phyloP scores from a whole-genome alignment of 2,329 filamentous ascomycete species.

The Colletotrichum eleusines region DNA sequence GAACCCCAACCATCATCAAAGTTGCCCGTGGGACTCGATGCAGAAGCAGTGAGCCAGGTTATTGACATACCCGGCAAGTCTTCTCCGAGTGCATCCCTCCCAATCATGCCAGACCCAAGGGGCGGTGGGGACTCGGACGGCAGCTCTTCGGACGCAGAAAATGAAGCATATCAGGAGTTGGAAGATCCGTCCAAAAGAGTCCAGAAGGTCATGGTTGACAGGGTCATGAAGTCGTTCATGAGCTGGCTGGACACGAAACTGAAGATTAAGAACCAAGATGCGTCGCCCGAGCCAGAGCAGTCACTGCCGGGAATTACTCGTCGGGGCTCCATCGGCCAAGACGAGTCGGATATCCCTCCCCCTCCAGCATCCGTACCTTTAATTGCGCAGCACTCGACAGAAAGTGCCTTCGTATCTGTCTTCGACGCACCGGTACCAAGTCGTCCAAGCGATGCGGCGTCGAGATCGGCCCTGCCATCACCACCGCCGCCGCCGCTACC shows the following conservation, averaged over 20 bases:
- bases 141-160: not conserved
- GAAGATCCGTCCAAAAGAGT: not conserved
- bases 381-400: not conserved
- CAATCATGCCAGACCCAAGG: not conserved
- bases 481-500: not conserved
- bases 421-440: not conserved
- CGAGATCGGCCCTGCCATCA: not conserved
- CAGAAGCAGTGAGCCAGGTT: not conserved
- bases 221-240: conserved; percentile 32
- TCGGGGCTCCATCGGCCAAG: too few species aligned
- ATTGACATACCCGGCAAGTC: not conserved
- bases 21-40: not conserved
- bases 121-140: not conserved
- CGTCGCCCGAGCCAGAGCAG: conserved; percentile 9
- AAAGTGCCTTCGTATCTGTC: not conserved
- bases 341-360: not conserved
- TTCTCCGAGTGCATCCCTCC: not conserved
- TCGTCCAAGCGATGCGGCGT: not conserved
- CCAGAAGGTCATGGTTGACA: conserved; percentile 32
- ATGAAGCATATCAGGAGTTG: not conserved
- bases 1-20: not conserved
- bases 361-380: not conserved
- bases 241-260: conserved; percentile 33
- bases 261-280: conserved; percentile 4
- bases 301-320: fast-evolving